Evolutionary conservation across 108 stramenopile species (phyloP).

Genomic region (Craspedostauros australis): DNA sequence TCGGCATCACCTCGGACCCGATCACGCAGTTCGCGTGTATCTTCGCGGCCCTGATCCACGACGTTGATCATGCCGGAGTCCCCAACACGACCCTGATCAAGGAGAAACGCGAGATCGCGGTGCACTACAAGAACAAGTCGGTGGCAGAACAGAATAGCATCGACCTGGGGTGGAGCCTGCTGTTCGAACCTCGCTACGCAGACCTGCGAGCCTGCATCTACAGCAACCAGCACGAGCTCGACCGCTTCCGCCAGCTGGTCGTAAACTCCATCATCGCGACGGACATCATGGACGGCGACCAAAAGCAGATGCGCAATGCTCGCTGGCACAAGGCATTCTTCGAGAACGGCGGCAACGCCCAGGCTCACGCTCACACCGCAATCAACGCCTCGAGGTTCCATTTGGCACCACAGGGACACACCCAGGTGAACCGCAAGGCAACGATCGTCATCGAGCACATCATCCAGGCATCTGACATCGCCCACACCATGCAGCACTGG

Average conservation of each 20-base stretch:
- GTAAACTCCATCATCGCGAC: constrained; percentile 26
- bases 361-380: not conserved
- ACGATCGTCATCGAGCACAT: constrained; percentile 48
- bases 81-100: constrained; percentile 24
- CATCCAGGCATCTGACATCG: constrained; percentile 50
- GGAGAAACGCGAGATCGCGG: constrained; percentile 6
- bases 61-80: constrained; percentile 16
- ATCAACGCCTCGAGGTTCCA: not conserved
- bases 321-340: constrained; percentile 43
- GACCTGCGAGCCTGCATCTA: constrained; percentile 1
- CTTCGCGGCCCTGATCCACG: constrained; percentile 13
- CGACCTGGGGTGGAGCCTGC: constrained; percentile 10
- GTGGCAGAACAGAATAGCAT: constrained; percentile 19
- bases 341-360: not conserved
- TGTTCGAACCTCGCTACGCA: constrained; percentile 19
- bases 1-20: constrained; percentile 15
- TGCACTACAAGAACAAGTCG: constrained; percentile 1
- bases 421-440: constrained; percentile 20
- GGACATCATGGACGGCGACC: constrained; percentile 36
- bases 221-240: too few relatives aligned
- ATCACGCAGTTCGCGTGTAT: constrained; percentile 9
- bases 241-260: too few relatives aligned
- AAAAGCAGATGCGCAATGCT: constrained; percentile 19
- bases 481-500: constrained; percentile 61
- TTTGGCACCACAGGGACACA: not conserved